Evolutionary conservation across 2,329 filamentous ascomycete genomes (phyloP), one percentile per base, ranked within the genome.

Genomic region (Cercospora zeae-maydis): DNA sequence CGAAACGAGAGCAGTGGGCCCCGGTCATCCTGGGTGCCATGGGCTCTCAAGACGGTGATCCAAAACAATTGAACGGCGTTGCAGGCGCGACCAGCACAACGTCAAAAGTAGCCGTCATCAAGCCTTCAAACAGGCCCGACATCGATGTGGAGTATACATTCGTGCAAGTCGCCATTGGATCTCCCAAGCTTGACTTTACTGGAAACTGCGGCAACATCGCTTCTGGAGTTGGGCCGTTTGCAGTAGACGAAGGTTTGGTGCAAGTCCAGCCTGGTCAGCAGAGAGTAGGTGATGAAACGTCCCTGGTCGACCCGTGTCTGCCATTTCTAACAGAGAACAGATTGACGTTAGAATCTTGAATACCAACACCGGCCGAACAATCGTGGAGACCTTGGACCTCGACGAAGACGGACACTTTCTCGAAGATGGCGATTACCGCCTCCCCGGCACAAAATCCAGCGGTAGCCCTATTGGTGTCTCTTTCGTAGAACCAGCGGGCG

Each of bases 11-110:
- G 13, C 63, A 67, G 16, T 75, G 74, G 75, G 69, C 62, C 1
- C 65, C 71, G 0, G 72, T 75, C 27, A 63, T 77, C 3, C 65
- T 75, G n/a, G 70, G 71, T 4, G 71, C 71, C 0, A 74, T 76
- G 72, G 75, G 75, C 2, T 76, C 73, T 1, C 61, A 67, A 11
- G 66, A 73, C 45, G 66, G 64, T 9, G 72, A 70, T 36, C 63
- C 65, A 0, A 65, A 61, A 33, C 69, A 71, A 47, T 36, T 71
- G 49, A 66, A 70, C n/a, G 69, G 69, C 6, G 66, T 71, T 27
- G 69, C 65, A 10, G 69, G 67, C 21, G 69, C 67, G 24, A 70
- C 68, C 9, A 66, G 63, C 21, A 71, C 67, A 8, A 70, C 69
- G 27, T 70, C 69, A 3, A 70, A 70, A 56, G 65, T 70, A 14